These are phyloP conservation scores for Neocallimastix lanati DNA, from an alignment of 192 early-diverging fungal species.

Conservation along the genomic window DNA sequence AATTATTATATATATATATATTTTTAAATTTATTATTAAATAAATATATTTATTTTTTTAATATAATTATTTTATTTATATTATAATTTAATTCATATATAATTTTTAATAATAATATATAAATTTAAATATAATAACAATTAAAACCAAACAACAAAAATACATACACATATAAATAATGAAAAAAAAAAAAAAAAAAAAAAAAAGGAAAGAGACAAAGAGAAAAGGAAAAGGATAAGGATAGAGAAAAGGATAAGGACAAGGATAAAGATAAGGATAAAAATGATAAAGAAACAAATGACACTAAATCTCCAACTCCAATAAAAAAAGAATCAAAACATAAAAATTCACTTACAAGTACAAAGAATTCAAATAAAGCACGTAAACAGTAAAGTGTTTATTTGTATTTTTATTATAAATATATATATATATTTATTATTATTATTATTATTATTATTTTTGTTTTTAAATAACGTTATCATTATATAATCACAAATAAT, in stretches of 20 bases:
- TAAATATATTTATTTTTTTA: too few species aligned
- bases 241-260: neutral
- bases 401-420: neutral
- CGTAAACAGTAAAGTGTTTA: conserved; percentile 5
- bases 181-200: too few species aligned
- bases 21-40: too few species aligned
- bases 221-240: conserved; percentile 2
- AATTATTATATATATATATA: too few species aligned
- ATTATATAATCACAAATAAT: too few species aligned
- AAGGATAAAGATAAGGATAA: conserved; percentile 1
- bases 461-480: too few species aligned
- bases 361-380: conserved; percentile 15
- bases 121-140: too few species aligned
- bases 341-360: neutral
- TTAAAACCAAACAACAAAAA: too few species aligned
- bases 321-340: conserved; percentile 6
- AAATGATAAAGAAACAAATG: conserved; percentile 1
- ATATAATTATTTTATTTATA: too few species aligned
- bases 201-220: neutral
- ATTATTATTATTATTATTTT: neutral
- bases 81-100: too few species aligned
- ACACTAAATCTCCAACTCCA: neutral
- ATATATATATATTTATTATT: neutral
- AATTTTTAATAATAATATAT: too few species aligned
- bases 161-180: too few species aligned